A percentile compares a stretch with the other conserved stretches of the same genome.
phyloP scores from a whole-genome alignment of 164 flowering plant genomes.

The Berberis thunbergii region DNA sequence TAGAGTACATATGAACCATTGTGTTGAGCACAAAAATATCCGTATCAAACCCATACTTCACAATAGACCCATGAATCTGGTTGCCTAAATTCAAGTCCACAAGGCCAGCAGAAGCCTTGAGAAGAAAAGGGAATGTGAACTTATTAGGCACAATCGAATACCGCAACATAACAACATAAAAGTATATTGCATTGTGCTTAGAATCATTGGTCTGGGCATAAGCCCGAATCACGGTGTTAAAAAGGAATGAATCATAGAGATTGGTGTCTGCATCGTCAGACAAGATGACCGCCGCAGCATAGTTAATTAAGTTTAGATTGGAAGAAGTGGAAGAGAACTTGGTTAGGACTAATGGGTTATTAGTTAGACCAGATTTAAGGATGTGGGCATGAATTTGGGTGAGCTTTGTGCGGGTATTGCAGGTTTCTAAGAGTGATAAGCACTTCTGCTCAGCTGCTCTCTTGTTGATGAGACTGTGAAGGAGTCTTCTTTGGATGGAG shows the following conservation, averaged over 20 bases:
- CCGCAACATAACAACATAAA: conserved; percentile 35
- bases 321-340: conserved; percentile 10
- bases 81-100: conserved; percentile 21
- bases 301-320: conserved; percentile 6
- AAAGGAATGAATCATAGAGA: conserved; percentile 32
- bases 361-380: conserved; percentile 11
- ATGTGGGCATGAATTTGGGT: conserved; percentile 12
- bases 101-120: conserved; percentile 41
- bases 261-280: conserved; percentile 1
- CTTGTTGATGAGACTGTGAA: background rate
- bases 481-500: background rate
- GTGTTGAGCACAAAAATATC: conserved; percentile 50
- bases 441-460: conserved; percentile 14
- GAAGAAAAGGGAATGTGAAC: conserved; percentile 52
- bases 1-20: conserved; percentile 41
- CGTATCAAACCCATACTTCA: conserved; percentile 30
- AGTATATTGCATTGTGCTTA: conserved; percentile 22
- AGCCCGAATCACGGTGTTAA: conserved; percentile 54
- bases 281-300: conserved; percentile 6
- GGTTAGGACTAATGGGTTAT: conserved; percentile 12
- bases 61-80: conserved; percentile 48
- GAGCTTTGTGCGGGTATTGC: conserved; percentile 6
- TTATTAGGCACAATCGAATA: conserved; percentile 34
- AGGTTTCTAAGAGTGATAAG: conserved; percentile 4
- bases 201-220: conserved; percentile 23